These are phyloP conservation scores for Hawksworthiomyces lignivorus DNA, from an alignment of 2,329 filamentous ascomycete genomes.

Conservation along the genomic window DNA sequence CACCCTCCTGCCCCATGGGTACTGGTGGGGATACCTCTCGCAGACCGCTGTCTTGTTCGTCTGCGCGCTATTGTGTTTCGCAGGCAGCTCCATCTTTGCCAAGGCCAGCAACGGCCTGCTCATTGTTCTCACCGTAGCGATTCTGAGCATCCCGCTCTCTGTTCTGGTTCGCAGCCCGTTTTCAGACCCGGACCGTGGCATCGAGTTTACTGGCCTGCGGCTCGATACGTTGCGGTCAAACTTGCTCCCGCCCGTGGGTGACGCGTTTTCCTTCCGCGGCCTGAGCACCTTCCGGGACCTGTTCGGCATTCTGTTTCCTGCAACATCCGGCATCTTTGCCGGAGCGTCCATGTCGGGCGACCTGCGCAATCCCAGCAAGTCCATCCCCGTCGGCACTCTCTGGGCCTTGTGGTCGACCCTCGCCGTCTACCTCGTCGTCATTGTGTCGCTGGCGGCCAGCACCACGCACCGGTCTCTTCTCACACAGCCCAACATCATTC, in stretches of 20 bases:
- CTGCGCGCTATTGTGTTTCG: slow-evolving; percentile 69
- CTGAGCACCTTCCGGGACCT: slow-evolving; percentile 69
- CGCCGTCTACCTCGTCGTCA: slow-evolving; percentile 65
- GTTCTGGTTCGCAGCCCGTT: slow-evolving; percentile 63
- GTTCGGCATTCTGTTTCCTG: slow-evolving; percentile 80
- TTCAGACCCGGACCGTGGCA: slow-evolving; percentile 48
- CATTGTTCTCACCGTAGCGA: slow-evolving; percentile 61
- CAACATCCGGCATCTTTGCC: slow-evolving; percentile 55
- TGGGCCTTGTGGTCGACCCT: slow-evolving; percentile 72
- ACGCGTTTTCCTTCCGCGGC: slow-evolving; percentile 52
- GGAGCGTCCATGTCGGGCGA: slow-evolving; percentile 90
- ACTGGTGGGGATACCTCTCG: slow-evolving; percentile 72
- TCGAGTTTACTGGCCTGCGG: slow-evolving; percentile 74
- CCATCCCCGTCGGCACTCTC: slow-evolving; percentile 78
- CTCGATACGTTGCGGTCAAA: slow-evolving; percentile 65
- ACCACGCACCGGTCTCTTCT: slow-evolving; percentile 69
- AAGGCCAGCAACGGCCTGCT: slow-evolving; percentile 72
- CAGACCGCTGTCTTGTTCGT: slow-evolving; percentile 62
- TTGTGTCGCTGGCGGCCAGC: slow-evolving; percentile 69
- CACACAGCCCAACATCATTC: slow-evolving; percentile 69
- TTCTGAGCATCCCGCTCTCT: slow-evolving; percentile 77
- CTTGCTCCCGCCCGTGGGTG: slow-evolving; percentile 58
- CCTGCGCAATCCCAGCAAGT: slow-evolving; percentile 70
- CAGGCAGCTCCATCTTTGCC: slow-evolving; percentile 73
- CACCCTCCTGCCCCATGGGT: slow-evolving; percentile 56